Conservation (phyloP, 2,329 filamentous ascomycete genomes). For the Thielaviopsis musarum region DNA sequence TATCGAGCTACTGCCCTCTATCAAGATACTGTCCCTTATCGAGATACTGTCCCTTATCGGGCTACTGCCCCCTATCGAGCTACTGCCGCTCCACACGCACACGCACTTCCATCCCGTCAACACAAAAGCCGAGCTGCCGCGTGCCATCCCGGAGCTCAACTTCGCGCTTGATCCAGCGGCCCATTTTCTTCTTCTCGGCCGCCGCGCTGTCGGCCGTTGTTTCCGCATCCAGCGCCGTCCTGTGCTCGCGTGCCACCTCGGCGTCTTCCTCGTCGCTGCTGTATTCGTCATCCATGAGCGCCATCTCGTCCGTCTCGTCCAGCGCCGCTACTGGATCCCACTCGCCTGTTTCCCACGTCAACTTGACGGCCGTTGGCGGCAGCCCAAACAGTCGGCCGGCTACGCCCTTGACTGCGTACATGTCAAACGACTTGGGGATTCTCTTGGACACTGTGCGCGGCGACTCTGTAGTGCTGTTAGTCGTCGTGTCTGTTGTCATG, state of each 20-base stretch:
- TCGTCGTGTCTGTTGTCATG: no score
- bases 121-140: slow-evolving; percentile 64
- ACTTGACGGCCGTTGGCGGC: slow-evolving; percentile 42
- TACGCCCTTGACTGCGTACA: slow-evolving; percentile 68
- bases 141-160: slow-evolving; percentile 67
- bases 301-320: slow-evolving; percentile 38
- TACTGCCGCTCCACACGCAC: slow-evolving; percentile 47
- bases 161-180: slow-evolving; percentile 58
- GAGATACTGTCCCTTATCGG: no score
- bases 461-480: slow-evolving; percentile 7
- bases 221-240: slow-evolving; percentile 16
- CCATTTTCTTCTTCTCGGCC: slow-evolving; percentile 22
- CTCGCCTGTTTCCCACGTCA: slow-evolving; percentile 84
- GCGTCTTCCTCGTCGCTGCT: slow-evolving; percentile 36
- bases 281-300: slow-evolving; percentile 25
- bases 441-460: slow-evolving; percentile 17
- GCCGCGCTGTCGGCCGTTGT: slow-evolving; percentile 17
- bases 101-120: slow-evolving; percentile 54
- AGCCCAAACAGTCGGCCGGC: slow-evolving; percentile 54
- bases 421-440: slow-evolving; percentile 61
- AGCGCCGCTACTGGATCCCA: slow-evolving; percentile 61
- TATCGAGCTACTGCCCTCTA: no score
- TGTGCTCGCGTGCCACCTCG: slow-evolving; percentile 20
- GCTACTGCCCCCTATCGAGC: no score
- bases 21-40: no score